Conservation (phyloP, 345 rosid genomes). For the Melaleuca alternifolia region DNA sequence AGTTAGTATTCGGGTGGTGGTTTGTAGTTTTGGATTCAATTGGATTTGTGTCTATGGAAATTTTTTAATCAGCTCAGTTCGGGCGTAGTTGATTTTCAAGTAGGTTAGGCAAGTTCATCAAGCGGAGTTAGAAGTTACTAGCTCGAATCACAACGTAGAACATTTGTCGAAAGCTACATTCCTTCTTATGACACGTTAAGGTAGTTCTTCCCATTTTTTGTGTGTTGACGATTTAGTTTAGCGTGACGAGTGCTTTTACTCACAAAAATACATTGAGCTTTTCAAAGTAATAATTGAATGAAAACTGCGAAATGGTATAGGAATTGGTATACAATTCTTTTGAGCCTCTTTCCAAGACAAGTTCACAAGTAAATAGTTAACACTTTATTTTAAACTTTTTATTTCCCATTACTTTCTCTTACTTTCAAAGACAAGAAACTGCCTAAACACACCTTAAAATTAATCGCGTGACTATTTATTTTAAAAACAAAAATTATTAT, state of each 20-base stretch:
- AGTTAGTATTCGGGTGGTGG: rapidly evolving
- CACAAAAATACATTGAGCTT: not conserved
- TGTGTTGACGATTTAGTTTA: too few species aligned
- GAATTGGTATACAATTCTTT: not conserved
- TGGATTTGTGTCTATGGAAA: not conserved
- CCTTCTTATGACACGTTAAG: too few species aligned
- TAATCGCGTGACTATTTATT: not conserved
- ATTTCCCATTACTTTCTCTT: not conserved
- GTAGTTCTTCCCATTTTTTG: too few species aligned
- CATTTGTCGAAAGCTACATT: too few species aligned
- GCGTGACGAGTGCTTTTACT: too few species aligned
- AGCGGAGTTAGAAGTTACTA: too few species aligned
- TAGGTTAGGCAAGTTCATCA: too few species aligned
- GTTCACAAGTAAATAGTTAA: not conserved
- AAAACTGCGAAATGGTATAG: not conserved
- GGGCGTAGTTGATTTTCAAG: too few species aligned
- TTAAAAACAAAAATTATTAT: not conserved
- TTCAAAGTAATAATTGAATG: not conserved
- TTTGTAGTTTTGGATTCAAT: not conserved
- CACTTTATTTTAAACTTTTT: not conserved
- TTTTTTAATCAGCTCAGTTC: not conserved
- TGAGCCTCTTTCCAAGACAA: not conserved
- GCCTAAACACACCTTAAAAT: not conserved
- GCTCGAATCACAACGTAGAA: too few species aligned
- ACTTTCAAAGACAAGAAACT: not conserved